Evolutionary conservation across 2,329 filamentous ascomycete species (phyloP).

Genomic region (Diaporthe amygdali): DNA sequence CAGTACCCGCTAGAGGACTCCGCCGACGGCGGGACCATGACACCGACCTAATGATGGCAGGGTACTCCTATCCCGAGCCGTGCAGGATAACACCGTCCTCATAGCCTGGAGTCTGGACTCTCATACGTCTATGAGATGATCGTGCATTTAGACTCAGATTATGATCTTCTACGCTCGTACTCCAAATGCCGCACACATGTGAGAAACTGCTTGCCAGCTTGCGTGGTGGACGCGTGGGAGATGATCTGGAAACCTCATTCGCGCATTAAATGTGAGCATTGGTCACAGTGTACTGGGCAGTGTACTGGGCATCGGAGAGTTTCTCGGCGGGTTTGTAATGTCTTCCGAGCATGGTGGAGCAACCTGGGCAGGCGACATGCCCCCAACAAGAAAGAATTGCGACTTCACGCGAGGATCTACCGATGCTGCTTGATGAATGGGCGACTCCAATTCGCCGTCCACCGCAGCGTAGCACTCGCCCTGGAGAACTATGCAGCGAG

Average conservation of each 20-base stretch:
- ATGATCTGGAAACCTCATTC: neutral
- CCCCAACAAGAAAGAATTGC: constrained; percentile 9
- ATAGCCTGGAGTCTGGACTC: neutral
- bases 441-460: neutral
- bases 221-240: neutral
- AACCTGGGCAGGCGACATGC: neutral
- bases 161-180: neutral
- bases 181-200: neutral
- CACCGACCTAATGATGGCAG: neutral
- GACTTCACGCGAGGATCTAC: neutral
- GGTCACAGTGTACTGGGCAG: neutral
- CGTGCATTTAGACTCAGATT: neutral
- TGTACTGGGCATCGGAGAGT: constrained; percentile 14
- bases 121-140: neutral
- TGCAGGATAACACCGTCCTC: neutral
- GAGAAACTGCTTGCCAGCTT: neutral
- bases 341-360: neutral
- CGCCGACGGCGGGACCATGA: neutral
- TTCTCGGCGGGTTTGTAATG: constrained; percentile 1
- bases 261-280: neutral
- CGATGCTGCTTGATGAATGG: neutral
- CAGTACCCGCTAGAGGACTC: neutral
- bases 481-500: constrained; percentile 1
- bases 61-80: neutral
- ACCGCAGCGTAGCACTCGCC: neutral